Evolutionary conservation across 352 stramenopile species (phyloP).

Genomic region (Phytophthora cactorum): DNA sequence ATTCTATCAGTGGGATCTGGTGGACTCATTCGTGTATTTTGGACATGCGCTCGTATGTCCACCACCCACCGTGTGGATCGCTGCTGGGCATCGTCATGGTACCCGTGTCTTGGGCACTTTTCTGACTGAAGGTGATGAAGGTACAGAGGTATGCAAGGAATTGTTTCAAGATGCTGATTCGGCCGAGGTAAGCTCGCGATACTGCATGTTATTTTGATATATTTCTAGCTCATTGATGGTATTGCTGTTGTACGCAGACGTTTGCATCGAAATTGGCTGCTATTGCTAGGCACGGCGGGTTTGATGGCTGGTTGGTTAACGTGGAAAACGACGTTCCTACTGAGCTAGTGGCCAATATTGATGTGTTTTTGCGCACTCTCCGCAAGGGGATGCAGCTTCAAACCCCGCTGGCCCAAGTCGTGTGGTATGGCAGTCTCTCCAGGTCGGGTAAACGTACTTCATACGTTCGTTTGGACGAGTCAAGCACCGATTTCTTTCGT

Average conservation of each 20-base stretch:
- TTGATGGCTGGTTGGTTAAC: conserved; percentile 75
- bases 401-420: conserved; percentile 40
- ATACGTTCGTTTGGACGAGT: conserved; percentile 45
- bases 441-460: conserved; percentile 41
- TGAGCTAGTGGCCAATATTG: conserved; percentile 34
- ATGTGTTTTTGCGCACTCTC: conserved; percentile 44
- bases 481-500: conserved; percentile 49
- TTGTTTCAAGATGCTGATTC: conserved; percentile 36
- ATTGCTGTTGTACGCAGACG: conserved; percentile 18
- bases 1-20: conserved; percentile 62
- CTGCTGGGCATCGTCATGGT: conserved; percentile 54
- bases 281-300: conserved; percentile 49
- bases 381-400: conserved; percentile 29
- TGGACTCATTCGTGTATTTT: conserved; percentile 70
- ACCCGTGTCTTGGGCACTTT: conserved; percentile 55
- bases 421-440: conserved; percentile 62
- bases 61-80: conserved; percentile 50
- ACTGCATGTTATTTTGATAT: not conserved
- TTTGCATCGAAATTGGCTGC: conserved; percentile 45
- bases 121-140: conserved; percentile 48
- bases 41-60: conserved; percentile 57
- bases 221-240: not conserved
- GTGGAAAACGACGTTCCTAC: conserved; percentile 52
- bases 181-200: conserved; percentile 32
- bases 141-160: conserved; percentile 32